Evolutionary conservation across 2,329 filamentous ascomycete genomes (phyloP).

Genomic region (Didymella keratinophila): DNA sequence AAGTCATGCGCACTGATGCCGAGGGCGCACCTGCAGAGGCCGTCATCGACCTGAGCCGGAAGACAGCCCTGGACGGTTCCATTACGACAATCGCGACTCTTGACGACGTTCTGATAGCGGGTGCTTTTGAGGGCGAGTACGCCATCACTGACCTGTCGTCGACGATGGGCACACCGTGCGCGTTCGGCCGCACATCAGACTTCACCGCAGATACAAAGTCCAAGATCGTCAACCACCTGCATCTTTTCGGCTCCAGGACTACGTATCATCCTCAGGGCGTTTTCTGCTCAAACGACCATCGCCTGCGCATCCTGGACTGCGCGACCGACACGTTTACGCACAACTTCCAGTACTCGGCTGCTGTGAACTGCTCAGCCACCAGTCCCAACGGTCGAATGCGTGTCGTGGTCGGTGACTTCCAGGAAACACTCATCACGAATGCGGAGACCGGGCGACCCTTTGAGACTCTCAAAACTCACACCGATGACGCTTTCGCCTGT

Average conservation of each 20-base stretch:
- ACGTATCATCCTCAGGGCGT: constrained; percentile 60
- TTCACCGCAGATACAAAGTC: constrained; percentile 58
- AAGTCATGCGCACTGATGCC: constrained; percentile 60
- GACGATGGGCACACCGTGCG: constrained; percentile 43
- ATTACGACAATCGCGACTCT: constrained; percentile 63
- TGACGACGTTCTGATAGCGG: constrained; percentile 61
- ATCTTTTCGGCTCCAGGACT: constrained; percentile 59
- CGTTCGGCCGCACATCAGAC: constrained; percentile 59
- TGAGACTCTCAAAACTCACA: constrained; percentile 68
- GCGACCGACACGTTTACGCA: constrained; percentile 65
- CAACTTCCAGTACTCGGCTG: constrained; percentile 63
- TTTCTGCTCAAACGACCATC: constrained; percentile 66
- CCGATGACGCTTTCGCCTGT: constrained; percentile 77
- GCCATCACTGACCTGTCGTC: constrained; percentile 56
- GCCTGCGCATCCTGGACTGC: constrained; percentile 63
- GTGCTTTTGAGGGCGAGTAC: constrained; percentile 66
- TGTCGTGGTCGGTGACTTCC: constrained; percentile 74
- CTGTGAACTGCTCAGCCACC: constrained; percentile 76
- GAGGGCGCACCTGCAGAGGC: constrained; percentile 52
- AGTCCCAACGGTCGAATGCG: constrained; percentile 76
- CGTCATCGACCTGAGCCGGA: constrained; percentile 59
- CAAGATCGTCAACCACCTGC: constrained; percentile 66
- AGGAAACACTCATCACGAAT: constrained; percentile 71
- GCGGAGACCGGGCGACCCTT: constrained; percentile 69
- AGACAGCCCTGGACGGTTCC: constrained; percentile 50